Percentiles rank a stretch among this genome's conserved stretches.
phyloP scores from a whole-genome alignment of 371 early-diverging fungal species.

The Phascolomyces articulosus region DNA sequence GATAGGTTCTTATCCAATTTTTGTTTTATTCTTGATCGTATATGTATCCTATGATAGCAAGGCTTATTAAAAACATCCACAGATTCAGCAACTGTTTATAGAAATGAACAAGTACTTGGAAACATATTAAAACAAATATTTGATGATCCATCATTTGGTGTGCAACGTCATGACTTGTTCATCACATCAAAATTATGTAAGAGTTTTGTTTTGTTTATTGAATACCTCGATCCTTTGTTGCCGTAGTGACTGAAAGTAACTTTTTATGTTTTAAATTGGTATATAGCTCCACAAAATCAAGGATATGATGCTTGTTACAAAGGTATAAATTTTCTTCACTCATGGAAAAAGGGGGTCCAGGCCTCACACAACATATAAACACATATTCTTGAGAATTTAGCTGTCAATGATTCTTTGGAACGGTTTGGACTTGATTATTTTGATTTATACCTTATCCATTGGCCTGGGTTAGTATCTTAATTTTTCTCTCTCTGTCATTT shows the following conservation, averaged over 20 bases:
- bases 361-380: not conserved
- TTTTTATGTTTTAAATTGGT: not conserved
- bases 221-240: not conserved
- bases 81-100: constrained; percentile 82
- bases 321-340: constrained; percentile 47
- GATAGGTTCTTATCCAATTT: constrained; percentile 60
- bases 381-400: constrained; percentile 21
- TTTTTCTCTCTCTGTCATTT: too few species aligned
- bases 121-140: constrained; percentile 66
- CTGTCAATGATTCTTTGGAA: constrained; percentile 59
- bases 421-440: constrained; percentile 73
- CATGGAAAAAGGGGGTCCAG: too few species aligned
- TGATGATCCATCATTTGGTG: constrained; percentile 45
- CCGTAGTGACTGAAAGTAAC: too few species aligned
- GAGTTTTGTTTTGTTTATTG: not conserved
- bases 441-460: constrained; percentile 85
- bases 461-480: constrained; percentile 34
- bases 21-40: not conserved
- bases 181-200: constrained; percentile 92
- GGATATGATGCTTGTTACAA: constrained; percentile 70
- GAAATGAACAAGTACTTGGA: constrained; percentile 88
- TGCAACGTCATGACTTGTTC: constrained; percentile 86
- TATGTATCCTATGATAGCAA: not conserved
- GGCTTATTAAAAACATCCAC: not conserved
- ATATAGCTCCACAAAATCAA: constrained; percentile 77